Base-by-base conservation (phyloP, 306 rosid genomes). In the Oxytropis ochrocephala region DNA sequence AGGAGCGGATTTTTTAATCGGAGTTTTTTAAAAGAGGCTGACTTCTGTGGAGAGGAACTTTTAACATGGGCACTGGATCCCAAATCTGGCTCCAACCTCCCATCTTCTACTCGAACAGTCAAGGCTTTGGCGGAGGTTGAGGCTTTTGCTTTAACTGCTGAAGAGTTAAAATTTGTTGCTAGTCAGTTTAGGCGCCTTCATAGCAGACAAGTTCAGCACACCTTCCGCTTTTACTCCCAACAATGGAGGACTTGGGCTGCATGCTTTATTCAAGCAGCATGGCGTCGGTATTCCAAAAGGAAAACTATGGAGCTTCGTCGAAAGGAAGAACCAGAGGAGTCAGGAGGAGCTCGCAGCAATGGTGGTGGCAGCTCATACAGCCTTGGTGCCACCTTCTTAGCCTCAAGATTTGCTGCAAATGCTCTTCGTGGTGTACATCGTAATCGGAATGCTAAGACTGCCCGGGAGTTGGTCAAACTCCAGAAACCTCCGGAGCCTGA, bases 161-260 rank as follows among this genome's bases (percentile, higher is more conserved):
- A 91, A 35, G 97, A 91, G 84, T 73, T 88, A 48, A 91, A 91
- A 74, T 91, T 88, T 48, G 97, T 91, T 52, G 97, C 97, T 9
- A 73, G 91, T 66, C 97, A 91, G 84, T 91, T 91, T 75, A 78
- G 97, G 83, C 90, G 97, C 59, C 97, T 91, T 68, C 97, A 91
- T 71, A 91, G 97, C 38, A 80, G 97, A 73, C 97, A 91, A 81
- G 96, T 91, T 70, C 97, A 91, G 78, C 97, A 91, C 81, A 91
- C 96, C n/a, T 91, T 91, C 81, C 93, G 97, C 38, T 91, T 91
- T 76, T 91, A 91, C 84, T 91, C 97, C 0, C 97, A 91, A 60
- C 97, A 91, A 59, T 91, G 97, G 97, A 86, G 96, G 69, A 86
- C 96, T 13, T 91, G 97, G 97, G 97, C 96, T 44, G 96, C 97